phyloP scores from a whole-genome alignment of 2,329 filamentous ascomycete species.

The Amesomyces nigricolor region DNA sequence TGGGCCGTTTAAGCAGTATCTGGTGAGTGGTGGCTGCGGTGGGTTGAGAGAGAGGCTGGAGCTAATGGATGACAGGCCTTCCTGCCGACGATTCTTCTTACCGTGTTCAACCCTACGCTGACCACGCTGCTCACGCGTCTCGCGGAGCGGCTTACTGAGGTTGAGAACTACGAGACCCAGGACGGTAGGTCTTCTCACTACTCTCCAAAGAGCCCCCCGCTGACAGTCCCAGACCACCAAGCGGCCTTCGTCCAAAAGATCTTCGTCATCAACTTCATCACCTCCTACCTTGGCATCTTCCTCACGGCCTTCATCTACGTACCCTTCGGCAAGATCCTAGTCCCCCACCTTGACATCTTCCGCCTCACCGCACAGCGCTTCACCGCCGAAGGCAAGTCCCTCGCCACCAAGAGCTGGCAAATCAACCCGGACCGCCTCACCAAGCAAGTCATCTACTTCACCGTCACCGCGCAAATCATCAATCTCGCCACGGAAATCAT shows the following conservation, averaged over 20 bases:
- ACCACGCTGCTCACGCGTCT: slow-evolving; percentile 68
- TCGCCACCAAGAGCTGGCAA: slow-evolving; percentile 61
- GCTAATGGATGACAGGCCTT: slow-evolving; percentile 56
- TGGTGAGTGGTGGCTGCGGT: slow-evolving; percentile 50
- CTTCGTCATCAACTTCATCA: slow-evolving; percentile 95
- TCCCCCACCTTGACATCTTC: slow-evolving; percentile 83
- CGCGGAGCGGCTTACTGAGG: slow-evolving; percentile 70
- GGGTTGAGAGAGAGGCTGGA: background rate
- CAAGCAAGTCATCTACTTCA: slow-evolving; percentile 93
- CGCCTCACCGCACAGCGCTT: slow-evolving; percentile 67
- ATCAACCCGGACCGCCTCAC: slow-evolving; percentile 80
- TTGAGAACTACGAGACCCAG: slow-evolving; percentile 88
- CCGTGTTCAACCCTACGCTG: slow-evolving; percentile 71
- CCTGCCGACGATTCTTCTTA: slow-evolving; percentile 82
- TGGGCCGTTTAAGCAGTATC: slow-evolving; percentile 76
- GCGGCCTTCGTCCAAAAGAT: slow-evolving; percentile 85
- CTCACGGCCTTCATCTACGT: slow-evolving; percentile 93
- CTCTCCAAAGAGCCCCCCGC: background rate
- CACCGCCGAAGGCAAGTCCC: slow-evolving; percentile 66
- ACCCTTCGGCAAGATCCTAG: slow-evolving; percentile 77
- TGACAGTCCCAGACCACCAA: slow-evolving; percentile 57
- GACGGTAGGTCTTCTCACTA: slow-evolving; percentile 44
- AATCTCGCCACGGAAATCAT: slow-evolving; percentile 80
- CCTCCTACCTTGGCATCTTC: slow-evolving; percentile 86
- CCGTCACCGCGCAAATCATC: slow-evolving; percentile 87